Evolutionary conservation across 352 stramenopile species (phyloP).

Genomic region (Globisporangium lucens): DNA sequence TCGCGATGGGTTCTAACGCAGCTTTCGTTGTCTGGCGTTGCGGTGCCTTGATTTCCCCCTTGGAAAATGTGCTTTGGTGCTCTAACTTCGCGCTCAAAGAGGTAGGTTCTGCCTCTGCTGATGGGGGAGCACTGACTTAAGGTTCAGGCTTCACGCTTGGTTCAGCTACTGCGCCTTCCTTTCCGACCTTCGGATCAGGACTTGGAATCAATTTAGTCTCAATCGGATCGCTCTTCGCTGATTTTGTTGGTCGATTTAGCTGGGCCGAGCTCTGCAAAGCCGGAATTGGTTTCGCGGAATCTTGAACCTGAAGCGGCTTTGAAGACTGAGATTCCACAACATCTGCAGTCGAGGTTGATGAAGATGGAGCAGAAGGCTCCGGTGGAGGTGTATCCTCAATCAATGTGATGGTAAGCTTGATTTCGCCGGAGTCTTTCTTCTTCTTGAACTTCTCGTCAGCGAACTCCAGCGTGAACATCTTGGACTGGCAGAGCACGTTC

Average conservation of each 20-base stretch:
- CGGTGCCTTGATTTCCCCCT: background rate
- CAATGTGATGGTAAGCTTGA: slow-evolving; percentile 44
- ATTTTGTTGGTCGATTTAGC: background rate
- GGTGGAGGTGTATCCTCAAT: slow-evolving; percentile 18
- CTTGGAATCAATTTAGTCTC: background rate
- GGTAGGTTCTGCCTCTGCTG: background rate
- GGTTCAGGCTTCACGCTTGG: background rate
- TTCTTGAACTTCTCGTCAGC: slow-evolving; percentile 45
- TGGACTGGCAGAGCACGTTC: slow-evolving; percentile 27
- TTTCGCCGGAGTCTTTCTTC: slow-evolving; percentile 28
- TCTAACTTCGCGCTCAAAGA: background rate
- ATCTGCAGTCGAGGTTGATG: background rate
- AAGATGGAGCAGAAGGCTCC: too few relatives aligned
- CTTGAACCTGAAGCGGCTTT: background rate
- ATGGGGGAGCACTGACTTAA: background rate
- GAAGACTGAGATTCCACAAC: background rate
- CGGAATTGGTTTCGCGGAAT: background rate
- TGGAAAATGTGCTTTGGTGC: background rate
- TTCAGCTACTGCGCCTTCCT: background rate
- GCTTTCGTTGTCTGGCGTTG: background rate
- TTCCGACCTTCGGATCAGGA: background rate
- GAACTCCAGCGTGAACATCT: slow-evolving; percentile 39
- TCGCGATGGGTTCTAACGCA: background rate
- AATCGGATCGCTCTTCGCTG: background rate
- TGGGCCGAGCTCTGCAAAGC: too few relatives aligned